These are phyloP conservation scores for Zygosaccharomyces pseudobailii DNA, from an alignment of 1,139 yeast genomes.

Conservation along the genomic window DNA sequence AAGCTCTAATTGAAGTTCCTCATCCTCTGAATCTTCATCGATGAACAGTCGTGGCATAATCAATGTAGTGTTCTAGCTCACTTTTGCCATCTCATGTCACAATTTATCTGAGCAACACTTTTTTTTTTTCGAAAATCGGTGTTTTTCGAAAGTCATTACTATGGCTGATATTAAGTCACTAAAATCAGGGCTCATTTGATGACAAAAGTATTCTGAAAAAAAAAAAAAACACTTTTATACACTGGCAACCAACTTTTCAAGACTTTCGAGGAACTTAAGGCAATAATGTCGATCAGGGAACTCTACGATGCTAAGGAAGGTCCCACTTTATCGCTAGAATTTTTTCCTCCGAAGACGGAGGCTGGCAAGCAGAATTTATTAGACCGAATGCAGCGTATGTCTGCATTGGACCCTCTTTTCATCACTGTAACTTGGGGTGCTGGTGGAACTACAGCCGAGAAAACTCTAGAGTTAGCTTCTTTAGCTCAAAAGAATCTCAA, in stretches of 20 bases:
- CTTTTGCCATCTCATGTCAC: background rate
- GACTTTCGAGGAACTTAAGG: background rate
- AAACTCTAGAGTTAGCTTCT: conserved; percentile 77
- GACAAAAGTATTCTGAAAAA: background rate
- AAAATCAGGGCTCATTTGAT: background rate
- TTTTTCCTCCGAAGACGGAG: conserved; percentile 95
- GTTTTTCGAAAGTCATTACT: background rate
- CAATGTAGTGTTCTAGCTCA: background rate
- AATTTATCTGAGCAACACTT: too few species aligned
- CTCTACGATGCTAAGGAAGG: conserved; percentile 45
- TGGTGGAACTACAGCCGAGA: conserved; percentile 89
- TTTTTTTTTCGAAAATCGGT: background rate
- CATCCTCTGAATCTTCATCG: conserved; percentile 37
- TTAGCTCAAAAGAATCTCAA: conserved; percentile 73
- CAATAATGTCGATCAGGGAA: conserved; percentile 46
- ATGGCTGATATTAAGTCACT: background rate
- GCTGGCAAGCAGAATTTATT: conserved; percentile 77
- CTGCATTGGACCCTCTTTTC: conserved; percentile 76
- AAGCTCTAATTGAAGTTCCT: conserved; percentile 29
- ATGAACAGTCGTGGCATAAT: conserved; percentile 36
- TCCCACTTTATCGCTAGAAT: conserved; percentile 82
- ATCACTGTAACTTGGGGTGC: conserved; percentile 99
- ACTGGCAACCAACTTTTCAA: background rate
- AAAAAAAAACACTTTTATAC: background rate
- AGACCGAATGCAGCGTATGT: conserved; percentile 83